Evolutionary conservation across 2,329 filamentous ascomycete species (phyloP).

Genomic region (Aspergillus awamori): DNA sequence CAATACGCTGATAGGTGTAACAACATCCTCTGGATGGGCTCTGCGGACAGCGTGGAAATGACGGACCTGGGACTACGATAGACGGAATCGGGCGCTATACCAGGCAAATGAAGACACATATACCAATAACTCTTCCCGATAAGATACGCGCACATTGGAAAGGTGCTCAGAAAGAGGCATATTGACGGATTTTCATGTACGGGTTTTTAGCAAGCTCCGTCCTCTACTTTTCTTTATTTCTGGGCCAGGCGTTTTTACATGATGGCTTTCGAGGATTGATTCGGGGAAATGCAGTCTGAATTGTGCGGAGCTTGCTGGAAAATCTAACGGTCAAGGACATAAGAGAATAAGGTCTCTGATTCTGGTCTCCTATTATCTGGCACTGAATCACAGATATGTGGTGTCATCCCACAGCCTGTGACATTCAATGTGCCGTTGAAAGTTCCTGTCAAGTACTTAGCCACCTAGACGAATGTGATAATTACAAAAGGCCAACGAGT

Average conservation of each 20-base stretch:
- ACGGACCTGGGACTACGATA: constrained; percentile 44
- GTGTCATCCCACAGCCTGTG: background rate
- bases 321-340: background rate
- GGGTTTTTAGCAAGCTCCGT: constrained; percentile 16
- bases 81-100: constrained; percentile 8
- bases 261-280: constrained; percentile 24
- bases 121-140: constrained; percentile 15
- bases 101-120: constrained; percentile 17
- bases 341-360: background rate
- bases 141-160: background rate
- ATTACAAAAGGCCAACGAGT: background rate
- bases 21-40: constrained; percentile 91
- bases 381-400: background rate
- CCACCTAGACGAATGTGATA: background rate
- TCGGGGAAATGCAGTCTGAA: constrained; percentile 12
- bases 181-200: constrained; percentile 11
- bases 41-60: constrained; percentile 56
- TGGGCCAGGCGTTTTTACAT: constrained; percentile 24
- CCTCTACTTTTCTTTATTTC: constrained; percentile 19
- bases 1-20: constrained; percentile 68
- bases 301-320: constrained; percentile 7
- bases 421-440: background rate
- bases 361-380: background rate
- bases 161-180: constrained; percentile 1
- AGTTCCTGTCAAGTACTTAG: constrained; percentile 1